Percentiles rank a stretch among this genome's conserved stretches.
phyloP scores from a whole-genome alignment of 257 asterid species.

The Pogostemon cablin region DNA sequence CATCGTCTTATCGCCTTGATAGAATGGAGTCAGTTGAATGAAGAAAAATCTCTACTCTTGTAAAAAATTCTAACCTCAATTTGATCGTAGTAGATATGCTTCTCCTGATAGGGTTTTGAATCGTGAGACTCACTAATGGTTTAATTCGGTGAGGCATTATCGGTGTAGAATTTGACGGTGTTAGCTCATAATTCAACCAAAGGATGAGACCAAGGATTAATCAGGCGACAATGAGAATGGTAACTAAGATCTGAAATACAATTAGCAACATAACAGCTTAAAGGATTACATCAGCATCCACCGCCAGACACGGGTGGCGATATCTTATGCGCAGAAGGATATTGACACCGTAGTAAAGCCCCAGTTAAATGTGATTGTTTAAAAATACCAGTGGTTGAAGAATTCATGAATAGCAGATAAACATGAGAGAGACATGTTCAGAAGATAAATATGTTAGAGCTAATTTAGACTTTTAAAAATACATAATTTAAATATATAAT shows the following conservation, averaged over 20 bases:
- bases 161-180: slow-evolving; percentile 59
- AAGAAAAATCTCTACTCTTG: slow-evolving; percentile 51
- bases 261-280: slow-evolving; percentile 61
- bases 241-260: slow-evolving; percentile 67
- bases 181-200: slow-evolving; percentile 81
- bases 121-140: slow-evolving; percentile 54
- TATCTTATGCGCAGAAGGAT: slow-evolving; percentile 62
- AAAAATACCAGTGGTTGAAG: too few species aligned
- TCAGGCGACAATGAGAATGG: slow-evolving; percentile 50
- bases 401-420: too few species aligned
- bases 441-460: too few species aligned
- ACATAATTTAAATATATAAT: too few species aligned
- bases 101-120: slow-evolving; percentile 80
- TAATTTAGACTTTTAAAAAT: too few species aligned
- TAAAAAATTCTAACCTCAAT: slow-evolving; percentile 70
- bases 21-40: slow-evolving; percentile 44
- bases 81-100: slow-evolving; percentile 75
- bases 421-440: too few species aligned
- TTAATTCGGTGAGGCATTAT: slow-evolving; percentile 62
- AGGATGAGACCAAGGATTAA: slow-evolving; percentile 35
- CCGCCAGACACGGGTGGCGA: slow-evolving; percentile 67
- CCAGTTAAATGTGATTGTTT: slow-evolving; percentile 61
- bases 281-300: slow-evolving; percentile 77
- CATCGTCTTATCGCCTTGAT: slow-evolving; percentile 66
- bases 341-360: slow-evolving; percentile 84